These are phyloP conservation scores for Alternaria triticina DNA, from an alignment of 2,329 filamentous ascomycete species.

Conservation along the genomic window DNA sequence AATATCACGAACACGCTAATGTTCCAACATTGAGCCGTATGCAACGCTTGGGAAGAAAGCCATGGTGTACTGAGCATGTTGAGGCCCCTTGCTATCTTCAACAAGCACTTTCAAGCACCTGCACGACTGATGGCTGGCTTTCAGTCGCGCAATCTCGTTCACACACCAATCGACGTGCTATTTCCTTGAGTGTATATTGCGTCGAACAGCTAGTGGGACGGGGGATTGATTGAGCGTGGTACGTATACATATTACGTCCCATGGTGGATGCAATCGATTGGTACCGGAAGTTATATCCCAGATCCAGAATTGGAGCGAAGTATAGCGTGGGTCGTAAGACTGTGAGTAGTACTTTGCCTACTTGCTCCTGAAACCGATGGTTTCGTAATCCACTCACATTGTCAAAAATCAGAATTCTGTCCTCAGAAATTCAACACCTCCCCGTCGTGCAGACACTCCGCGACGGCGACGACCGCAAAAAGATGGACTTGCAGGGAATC, in stretches of 20 bases:
- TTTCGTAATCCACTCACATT: background rate
- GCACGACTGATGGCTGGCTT: background rate
- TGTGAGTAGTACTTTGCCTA: background rate
- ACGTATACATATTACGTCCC: background rate
- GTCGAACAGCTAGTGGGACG: background rate
- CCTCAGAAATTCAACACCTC: background rate
- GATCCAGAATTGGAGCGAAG: background rate
- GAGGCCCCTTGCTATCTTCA: background rate
- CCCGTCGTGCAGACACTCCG: background rate
- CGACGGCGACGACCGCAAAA: background rate
- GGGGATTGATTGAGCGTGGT: fast-evolving
- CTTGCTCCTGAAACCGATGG: background rate
- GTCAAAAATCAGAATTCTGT: background rate
- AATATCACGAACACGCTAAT: background rate
- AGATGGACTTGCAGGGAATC: slow-evolving; percentile 16
- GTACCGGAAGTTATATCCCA: background rate
- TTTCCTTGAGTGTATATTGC: background rate
- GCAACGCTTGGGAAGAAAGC: background rate
- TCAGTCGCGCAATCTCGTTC: background rate
- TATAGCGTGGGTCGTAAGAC: background rate
- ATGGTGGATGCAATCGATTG: background rate
- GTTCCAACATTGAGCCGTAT: background rate
- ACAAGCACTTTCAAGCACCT: background rate
- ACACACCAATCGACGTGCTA: fast-evolving
- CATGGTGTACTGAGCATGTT: background rate